A percentile compares a stretch with the other conserved stretches of the same genome.
phyloP scores from a whole-genome alignment of 2,329 filamentous ascomycete genomes.

The Cadophora luteo-olivacea region DNA sequence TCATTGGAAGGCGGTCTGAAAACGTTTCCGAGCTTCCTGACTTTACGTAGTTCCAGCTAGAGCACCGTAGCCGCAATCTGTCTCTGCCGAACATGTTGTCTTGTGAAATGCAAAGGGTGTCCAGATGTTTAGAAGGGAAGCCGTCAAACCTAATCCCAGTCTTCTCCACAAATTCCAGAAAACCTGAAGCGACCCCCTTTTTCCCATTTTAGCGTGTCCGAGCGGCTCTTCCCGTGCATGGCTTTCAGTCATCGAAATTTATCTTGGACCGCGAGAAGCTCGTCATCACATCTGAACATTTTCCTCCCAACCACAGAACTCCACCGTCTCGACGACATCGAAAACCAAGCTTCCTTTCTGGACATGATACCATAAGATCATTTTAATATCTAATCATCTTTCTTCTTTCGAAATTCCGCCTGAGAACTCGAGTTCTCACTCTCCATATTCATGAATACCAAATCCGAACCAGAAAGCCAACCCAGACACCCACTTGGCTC shows the following conservation, averaged over 20 bases:
- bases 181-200: slow-evolving; percentile 19
- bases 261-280: slow-evolving; percentile 3
- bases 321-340: slow-evolving; percentile 10
- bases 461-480: slow-evolving; percentile 29
- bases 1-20: slow-evolving; percentile 10
- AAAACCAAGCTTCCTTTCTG: slow-evolving; percentile 9
- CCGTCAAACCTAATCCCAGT: neutral
- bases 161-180: slow-evolving; percentile 15
- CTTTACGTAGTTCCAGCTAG: slow-evolving; percentile 11
- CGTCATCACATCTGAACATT: slow-evolving; percentile 21
- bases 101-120: neutral
- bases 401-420: slow-evolving; percentile 4
- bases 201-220: slow-evolving; percentile 12
- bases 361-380: slow-evolving; percentile 19
- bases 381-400: slow-evolving; percentile 17
- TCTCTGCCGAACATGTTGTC: neutral
- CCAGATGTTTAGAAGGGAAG: neutral
- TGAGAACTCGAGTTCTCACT: slow-evolving; percentile 32
- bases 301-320: neutral
- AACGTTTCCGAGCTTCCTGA: slow-evolving; percentile 10
- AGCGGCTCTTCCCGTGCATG: slow-evolving; percentile 15
- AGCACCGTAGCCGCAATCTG: neutral
- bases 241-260: slow-evolving; percentile 19
- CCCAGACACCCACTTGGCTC: slow-evolving; percentile 27
- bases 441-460: slow-evolving; percentile 42